Evolutionary conservation across 768 basidiomycete genomes (phyloP).

Genomic region (Tulasnella sp.): DNA sequence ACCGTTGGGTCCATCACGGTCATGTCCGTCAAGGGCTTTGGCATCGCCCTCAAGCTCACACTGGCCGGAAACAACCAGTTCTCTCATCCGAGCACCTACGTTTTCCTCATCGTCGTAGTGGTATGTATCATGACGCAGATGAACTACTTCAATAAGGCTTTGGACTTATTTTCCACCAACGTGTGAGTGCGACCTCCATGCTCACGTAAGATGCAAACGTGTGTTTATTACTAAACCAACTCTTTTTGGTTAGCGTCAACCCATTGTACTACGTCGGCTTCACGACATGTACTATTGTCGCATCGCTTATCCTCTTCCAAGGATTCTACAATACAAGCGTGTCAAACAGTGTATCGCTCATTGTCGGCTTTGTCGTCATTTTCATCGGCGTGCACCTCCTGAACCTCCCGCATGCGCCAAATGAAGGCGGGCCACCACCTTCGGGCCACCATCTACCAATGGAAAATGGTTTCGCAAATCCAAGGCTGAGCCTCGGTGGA

Average conservation of each 20-base stretch:
- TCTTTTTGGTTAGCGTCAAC: constrained; percentile 61
- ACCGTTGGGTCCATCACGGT: constrained; percentile 92
- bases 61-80: constrained; percentile 92
- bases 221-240: not conserved
- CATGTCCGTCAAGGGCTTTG: constrained; percentile 99
- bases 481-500: constrained; percentile 5
- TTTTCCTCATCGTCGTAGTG: constrained; percentile 75
- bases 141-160: constrained; percentile 97
- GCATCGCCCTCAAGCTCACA: constrained; percentile 91
- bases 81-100: constrained; percentile 88
- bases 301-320: constrained; percentile 93
- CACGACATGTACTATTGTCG: constrained; percentile 83
- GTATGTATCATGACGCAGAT: constrained; percentile 85
- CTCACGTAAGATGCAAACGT: no score
- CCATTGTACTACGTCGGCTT: constrained; percentile 98
- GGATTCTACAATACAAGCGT: constrained; percentile 86
- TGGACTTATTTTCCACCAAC: constrained; percentile 94
- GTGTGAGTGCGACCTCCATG: constrained; percentile 53
- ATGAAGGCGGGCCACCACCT: not conserved
- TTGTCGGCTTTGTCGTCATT: constrained; percentile 83
- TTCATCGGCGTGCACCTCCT: constrained; percentile 96
- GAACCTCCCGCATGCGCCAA: constrained; percentile 55
- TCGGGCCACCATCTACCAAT: constrained; percentile 2
- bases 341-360: constrained; percentile 72
- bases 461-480: constrained; percentile 12